These are phyloP conservation scores for Penicillium cosmopolitanum DNA, from an alignment of 495 filamentous ascomycete genomes.

Conservation along the genomic window DNA sequence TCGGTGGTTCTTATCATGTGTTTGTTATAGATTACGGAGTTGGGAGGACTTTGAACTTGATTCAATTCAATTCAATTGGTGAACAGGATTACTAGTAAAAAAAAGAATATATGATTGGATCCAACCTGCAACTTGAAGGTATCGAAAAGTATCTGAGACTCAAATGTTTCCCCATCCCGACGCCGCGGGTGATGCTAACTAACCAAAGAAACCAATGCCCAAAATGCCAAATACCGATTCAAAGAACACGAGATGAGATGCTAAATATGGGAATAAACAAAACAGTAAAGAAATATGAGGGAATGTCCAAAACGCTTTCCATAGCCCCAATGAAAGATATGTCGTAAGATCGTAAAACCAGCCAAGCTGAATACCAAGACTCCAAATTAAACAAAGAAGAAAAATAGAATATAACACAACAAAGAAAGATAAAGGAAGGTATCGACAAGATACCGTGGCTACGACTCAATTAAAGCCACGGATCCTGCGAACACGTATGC, in stretches of 20 bases:
- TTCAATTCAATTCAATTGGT: no score
- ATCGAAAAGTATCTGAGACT: not conserved
- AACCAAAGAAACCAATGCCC: not conserved
- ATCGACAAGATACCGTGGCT: not conserved
- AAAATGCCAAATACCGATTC: not conserved
- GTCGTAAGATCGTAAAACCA: conserved; percentile 2
- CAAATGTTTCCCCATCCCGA: not conserved
- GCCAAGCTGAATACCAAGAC: not conserved
- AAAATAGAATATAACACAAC: conserved; percentile 4
- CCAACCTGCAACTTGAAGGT: not conserved
- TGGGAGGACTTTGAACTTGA: not conserved
- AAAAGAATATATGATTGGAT: not conserved
- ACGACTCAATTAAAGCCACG: conserved; percentile 36
- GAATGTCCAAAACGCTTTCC: not conserved
- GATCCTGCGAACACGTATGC: conserved; percentile 37
- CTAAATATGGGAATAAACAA: not conserved
- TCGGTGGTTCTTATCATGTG: not conserved
- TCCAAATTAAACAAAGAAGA: not conserved
- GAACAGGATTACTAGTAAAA: not conserved
- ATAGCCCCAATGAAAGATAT: conserved; percentile 2
- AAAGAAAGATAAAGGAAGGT: conserved; percentile 9
- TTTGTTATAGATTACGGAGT: not conserved
- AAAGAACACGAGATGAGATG: not conserved
- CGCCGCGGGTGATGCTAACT: conserved; percentile 1
- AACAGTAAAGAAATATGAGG: not conserved